Base-by-base conservation (phyloP, 1,139 yeast species). In the Hanseniaspora sp. region DNA sequence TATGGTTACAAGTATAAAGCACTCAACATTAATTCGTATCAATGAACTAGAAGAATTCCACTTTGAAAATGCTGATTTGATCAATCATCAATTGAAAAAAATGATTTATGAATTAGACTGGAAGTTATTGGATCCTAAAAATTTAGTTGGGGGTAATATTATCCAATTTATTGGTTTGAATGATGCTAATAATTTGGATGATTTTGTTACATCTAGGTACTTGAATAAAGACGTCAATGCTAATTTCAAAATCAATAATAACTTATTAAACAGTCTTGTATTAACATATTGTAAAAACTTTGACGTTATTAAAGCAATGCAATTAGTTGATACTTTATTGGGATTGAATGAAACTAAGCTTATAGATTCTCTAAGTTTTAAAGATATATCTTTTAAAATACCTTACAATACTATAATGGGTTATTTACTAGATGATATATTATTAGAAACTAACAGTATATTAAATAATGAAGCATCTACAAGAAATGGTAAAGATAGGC, bases 351-450 rank as follows among this genome's bases (percentile, higher is more conserved):
- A 11, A 11, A 23, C 34, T 2, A 18, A 44, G 8, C 13, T 30
- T 30, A 18, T 38, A 12, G 48, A 51, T 23, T 30, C 31, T 17
- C 30, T 51, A 47, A 40, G 35, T n/a, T 34, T 45, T 18, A 35
- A 13, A 23, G 54, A 31, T 23, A 29, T 51, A n/a, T 51, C 54
- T 2, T 51, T 38, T 41, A 51, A 51, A 18, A 33, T 51, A 6
- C 54, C 54, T 13, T 51, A 51, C 31, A 18, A 42, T 8, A 45
- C 48, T 3, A 51, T 51, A n/a, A 51, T 51, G 54, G 42, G 41
- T 2, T 23, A 39, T 34, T 39, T 51, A 15, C 11, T 51, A 31
- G 48, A 51, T 15, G 48, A 39, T 23, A 38, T 51, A 9, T 33
- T 44, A 4, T 8, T 35, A 9, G 34, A 43, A n/a, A 43, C 46